phyloP scores from a whole-genome alignment of 2,329 filamentous ascomycete genomes.

The Drechslerella coelobrocha region DNA sequence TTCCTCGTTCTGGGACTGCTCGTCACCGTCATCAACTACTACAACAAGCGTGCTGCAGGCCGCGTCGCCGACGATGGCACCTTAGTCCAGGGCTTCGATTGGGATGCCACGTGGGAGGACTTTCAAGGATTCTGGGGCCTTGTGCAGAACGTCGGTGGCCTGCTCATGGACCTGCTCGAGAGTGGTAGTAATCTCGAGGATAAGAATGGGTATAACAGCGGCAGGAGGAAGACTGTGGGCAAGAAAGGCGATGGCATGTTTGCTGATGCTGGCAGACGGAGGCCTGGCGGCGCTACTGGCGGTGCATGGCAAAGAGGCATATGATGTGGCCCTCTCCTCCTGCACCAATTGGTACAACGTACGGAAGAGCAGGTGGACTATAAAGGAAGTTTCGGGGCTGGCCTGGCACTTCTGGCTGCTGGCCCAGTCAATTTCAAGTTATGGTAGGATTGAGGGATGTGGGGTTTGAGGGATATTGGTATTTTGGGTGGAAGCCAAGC shows the following conservation, averaged over 20 bases:
- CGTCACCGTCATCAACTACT: slow-evolving; percentile 23
- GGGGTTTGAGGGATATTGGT: too few relatives aligned
- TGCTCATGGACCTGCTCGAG: slow-evolving; percentile 40
- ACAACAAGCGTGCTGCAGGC: slow-evolving; percentile 9
- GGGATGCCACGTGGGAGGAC: slow-evolving; percentile 36
- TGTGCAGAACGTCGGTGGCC: slow-evolving; percentile 26
- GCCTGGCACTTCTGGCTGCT: too few relatives aligned
- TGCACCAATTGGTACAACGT: too few relatives aligned
- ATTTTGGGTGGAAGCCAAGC: too few relatives aligned
- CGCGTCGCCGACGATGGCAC: slow-evolving; percentile 28
- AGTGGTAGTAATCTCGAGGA: slow-evolving; percentile 40
- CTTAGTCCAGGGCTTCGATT: slow-evolving; percentile 33
- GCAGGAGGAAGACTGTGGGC: slow-evolving; percentile 30
- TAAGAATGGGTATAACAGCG: slow-evolving; percentile 25
- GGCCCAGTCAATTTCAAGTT: too few relatives aligned
- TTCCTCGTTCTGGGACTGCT: slow-evolving; percentile 25
- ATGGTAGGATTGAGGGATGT: too few relatives aligned
- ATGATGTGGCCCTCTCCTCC: too few relatives aligned
- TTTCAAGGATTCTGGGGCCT: slow-evolving; percentile 40
- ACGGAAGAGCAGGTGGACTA: too few relatives aligned
- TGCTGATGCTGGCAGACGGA: slow-evolving; percentile 4
- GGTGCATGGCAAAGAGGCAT: background rate
- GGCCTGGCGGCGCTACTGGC: background rate
- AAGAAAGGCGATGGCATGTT: slow-evolving; percentile 24
- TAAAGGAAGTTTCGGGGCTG: too few relatives aligned